Base-by-base conservation (phyloP, 192 early-diverging fungal genomes). In the Backusella tarrabulga region DNA sequence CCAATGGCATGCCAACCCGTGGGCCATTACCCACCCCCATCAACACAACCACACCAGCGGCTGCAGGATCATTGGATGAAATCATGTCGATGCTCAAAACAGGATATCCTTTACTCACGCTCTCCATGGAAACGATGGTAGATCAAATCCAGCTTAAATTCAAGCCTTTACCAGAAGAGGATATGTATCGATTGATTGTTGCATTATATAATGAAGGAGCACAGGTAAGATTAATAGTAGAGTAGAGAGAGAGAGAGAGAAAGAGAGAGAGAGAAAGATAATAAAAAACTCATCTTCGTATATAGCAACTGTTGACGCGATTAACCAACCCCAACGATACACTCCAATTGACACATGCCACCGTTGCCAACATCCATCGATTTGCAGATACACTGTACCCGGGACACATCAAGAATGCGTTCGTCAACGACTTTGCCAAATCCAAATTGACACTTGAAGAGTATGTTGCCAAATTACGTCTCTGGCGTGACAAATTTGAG, bases 101-200 rank as follows among this genome's bases (percentile, higher is more conserved):
- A 7, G 93, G 95, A 0, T 97, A 93, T 79, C 97, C 98, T 32
- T 89, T 99, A 42, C 84, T 99, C n/a, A 93, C 95, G 1, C 81
- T 99, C 41, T 95, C 97, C 11, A 97, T 99, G 93, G 97, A 99
- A 85, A 96, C 94, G 1, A 98, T 99, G 95, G 93, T 97, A 4
- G 97, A 99, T 81, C 97, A 98, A 84, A 96, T 99, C 26, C 91
- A 95, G 46, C 90, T 93, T 76, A 88, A 94, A 6, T 84, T 99
- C 60, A 99, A 98, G 79, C 97, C 97, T 2, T 91, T 92, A 8
- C 91, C 95, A 1, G 97, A 99, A 80, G 97, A 99, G 78, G 98
- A 99, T 73, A 98, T 99, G 71, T 99, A 99, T 73, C 89, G 98
- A 26, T 83, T 99, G 67, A 94, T 98, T 72, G 93, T 95, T 19